Evolutionary conservation across 2,329 filamentous ascomycete genomes (phyloP).

Genomic region (Colletotrichum limetticola): DNA sequence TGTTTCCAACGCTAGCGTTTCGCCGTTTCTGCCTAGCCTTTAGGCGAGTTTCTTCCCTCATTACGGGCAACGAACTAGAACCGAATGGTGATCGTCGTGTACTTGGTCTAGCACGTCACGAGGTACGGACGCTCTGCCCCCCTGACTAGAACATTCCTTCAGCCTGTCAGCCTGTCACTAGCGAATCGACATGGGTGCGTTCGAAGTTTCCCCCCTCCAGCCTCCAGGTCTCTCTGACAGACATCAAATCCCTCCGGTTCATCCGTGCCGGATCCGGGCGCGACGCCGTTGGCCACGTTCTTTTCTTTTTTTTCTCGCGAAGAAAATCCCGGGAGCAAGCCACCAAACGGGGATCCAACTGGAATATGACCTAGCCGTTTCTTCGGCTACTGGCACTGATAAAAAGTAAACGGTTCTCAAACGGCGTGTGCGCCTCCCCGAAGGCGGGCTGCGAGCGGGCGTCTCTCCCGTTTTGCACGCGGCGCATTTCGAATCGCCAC

Average conservation of each 20-base stretch:
- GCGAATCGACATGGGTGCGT: neutral
- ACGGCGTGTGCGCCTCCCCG: neutral
- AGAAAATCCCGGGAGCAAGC: slow-evolving; percentile 2
- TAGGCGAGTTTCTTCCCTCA: neutral
- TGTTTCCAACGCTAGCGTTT: slow-evolving; percentile 20
- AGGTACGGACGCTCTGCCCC: neutral
- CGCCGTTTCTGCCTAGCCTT: neutral
- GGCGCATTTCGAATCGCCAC: neutral
- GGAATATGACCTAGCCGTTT: neutral
- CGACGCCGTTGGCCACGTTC: slow-evolving; percentile 11
- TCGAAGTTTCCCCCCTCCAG: neutral
- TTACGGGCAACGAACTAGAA: neutral
- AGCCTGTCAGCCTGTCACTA: neutral
- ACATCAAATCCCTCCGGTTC: neutral
- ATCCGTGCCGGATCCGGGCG: slow-evolving; percentile 16
- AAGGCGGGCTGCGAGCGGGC: neutral
- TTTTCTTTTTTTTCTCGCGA: neutral
- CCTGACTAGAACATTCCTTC: slow-evolving; percentile 12
- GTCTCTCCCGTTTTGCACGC: no score
- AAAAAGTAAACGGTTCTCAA: neutral
- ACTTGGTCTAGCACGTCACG: neutral
- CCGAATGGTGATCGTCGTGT: neutral
- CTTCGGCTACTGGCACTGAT: neutral
- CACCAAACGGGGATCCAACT: neutral
- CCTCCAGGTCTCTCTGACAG: neutral